phyloP scores from a whole-genome alignment of 2,329 filamentous ascomycete species.

The Penicillium corylophilum region DNA sequence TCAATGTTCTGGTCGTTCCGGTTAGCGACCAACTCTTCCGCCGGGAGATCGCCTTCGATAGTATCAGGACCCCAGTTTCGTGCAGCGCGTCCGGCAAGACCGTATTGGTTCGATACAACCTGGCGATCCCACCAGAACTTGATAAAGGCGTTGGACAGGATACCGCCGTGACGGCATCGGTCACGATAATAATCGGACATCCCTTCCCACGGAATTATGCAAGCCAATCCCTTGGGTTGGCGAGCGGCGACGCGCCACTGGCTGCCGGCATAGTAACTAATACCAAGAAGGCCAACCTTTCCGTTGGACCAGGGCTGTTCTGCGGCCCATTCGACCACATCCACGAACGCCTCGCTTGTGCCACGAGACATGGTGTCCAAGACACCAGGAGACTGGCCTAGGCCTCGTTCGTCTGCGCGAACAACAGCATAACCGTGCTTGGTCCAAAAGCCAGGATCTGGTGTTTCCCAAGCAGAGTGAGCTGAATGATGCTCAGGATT shows the following conservation, averaged over 20 bases:
- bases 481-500: too few relatives aligned
- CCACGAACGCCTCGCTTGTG: slow-evolving; percentile 53
- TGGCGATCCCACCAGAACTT: slow-evolving; percentile 67
- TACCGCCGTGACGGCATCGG: slow-evolving; percentile 61
- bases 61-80: slow-evolving; percentile 55
- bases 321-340: slow-evolving; percentile 54
- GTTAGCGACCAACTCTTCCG: too few relatives aligned
- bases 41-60: slow-evolving; percentile 32
- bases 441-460: slow-evolving; percentile 59
- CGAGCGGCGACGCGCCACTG: slow-evolving; percentile 57
- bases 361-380: slow-evolving; percentile 56
- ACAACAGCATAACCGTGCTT: slow-evolving; percentile 55
- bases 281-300: slow-evolving; percentile 53
- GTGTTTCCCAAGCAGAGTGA: slow-evolving; percentile 58
- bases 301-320: slow-evolving; percentile 52
- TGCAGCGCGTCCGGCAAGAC: slow-evolving; percentile 50
- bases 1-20: too few relatives aligned
- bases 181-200: slow-evolving; percentile 60
- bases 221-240: slow-evolving; percentile 51
- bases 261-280: slow-evolving; percentile 54
- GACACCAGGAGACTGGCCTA: slow-evolving; percentile 53
- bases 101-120: slow-evolving; percentile 68
- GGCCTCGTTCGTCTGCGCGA: slow-evolving; percentile 54
- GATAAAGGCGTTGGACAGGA: slow-evolving; percentile 60
- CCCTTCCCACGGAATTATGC: slow-evolving; percentile 57